Base-by-base conservation (phyloP, 1,284 basidiomycete genomes). In the Rhodotorula sp. region DNA sequence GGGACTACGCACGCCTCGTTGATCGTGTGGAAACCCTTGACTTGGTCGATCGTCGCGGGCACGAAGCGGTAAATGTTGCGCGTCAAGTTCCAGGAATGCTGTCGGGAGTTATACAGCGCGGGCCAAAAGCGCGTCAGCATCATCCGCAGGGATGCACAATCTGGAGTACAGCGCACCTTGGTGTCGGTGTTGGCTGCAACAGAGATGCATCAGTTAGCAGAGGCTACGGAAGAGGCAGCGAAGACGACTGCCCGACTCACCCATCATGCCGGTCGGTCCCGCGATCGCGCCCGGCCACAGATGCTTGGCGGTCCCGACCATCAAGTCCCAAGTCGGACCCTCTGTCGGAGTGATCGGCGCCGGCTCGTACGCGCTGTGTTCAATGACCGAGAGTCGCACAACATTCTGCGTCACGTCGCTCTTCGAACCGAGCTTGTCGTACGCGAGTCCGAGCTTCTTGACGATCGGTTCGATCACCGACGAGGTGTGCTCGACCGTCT, bases 1-100 rank as follows among this genome's bases (percentile, higher is more conserved):
- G 2, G 38, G n/a, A 10, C 31, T 26, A 54, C 66, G 28, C n/a
- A 62, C 45, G 64, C 50, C 38, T 61, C 48, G 72, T 88, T 85
- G 56, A 88, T 85, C 1, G 89, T 90, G 79, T 91, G 90, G 38
- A 88, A 82, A 8, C 85, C 85, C 60, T 82, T 82, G 75, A 80
- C 72, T 79, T 79, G 61, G 68, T 71, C 81, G 55, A 78, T 81
- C n/a, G 79, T 77, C 70, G 82, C 81, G 26, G 81, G 81, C 1
- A 80, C 79, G 77, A 82, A 87, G 8, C 86, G 83, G 81, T 86
- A 87, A 71, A 87, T 86, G 56, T 68, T 67, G 6, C 19, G 6
- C 2, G 85, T 83, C 21, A 87, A 76, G 43, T 82, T 78, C 85
- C 85, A 86, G 78, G 85, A 86, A 23, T 60, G 58, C 58, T 60